These are phyloP conservation scores for Nannochloris sp. DNA, from an alignment of 139 green algal genomes.

Conservation along the genomic window DNA sequence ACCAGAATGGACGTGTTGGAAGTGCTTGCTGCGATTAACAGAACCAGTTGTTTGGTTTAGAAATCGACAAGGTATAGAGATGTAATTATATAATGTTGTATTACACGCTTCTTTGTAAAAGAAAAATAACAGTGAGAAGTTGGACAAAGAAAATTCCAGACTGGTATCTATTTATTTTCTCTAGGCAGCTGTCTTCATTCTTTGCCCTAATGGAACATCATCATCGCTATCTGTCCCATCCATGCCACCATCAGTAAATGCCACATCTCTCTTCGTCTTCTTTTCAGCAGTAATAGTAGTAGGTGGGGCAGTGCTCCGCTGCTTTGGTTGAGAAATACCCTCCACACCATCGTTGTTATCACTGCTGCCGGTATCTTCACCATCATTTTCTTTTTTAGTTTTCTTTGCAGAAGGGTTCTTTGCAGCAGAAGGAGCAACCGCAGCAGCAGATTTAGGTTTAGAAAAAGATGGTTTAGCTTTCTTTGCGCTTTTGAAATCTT, in stretches of 20 bases:
- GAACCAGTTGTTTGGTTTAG: no score
- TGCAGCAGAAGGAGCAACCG: no score
- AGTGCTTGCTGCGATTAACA: neutral
- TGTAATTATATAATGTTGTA: no score
- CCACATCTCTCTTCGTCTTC: conserved; percentile 10
- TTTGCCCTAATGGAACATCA: conserved; percentile 12
- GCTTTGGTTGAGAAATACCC: neutral
- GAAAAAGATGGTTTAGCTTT: conserved; percentile 2
- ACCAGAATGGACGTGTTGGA: conserved; percentile 1
- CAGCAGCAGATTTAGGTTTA: neutral
- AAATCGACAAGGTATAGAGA: no score
- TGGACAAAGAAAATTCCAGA: no score
- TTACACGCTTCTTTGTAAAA: no score
- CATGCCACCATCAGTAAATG: conserved; percentile 21
- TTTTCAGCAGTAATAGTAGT: neutral
- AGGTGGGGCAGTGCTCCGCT: neutral
- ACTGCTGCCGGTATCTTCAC: conserved; percentile 9
- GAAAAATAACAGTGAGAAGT: no score
- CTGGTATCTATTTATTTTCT: neutral
- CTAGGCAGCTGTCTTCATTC: neutral
- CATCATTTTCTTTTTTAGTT: neutral
- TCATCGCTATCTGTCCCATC: conserved; percentile 9
- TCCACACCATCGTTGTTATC: neutral
- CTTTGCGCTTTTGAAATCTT: conserved; percentile 12
- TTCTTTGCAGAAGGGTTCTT: neutral